Conservation (phyloP, 495 filamentous ascomycete genomes). For the Cercophora newfieldiana region DNA sequence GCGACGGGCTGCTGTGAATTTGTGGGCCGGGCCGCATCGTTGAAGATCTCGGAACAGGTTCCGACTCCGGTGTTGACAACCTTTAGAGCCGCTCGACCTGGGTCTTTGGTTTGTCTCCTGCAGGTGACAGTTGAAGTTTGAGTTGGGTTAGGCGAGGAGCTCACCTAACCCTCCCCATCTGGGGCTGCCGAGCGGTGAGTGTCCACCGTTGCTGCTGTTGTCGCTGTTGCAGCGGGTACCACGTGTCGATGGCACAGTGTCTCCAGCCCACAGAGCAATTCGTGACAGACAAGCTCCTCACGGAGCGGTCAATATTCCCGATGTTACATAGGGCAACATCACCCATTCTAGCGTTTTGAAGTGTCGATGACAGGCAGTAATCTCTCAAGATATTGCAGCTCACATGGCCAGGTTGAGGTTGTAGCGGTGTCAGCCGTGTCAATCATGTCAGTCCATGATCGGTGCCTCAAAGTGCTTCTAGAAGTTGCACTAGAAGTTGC, state of each 20-base stretch:
- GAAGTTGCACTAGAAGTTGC: neutral
- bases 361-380: neutral
- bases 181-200: neutral
- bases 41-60: neutral
- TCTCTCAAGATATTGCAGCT: neutral
- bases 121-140: neutral
- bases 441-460: neutral
- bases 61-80: neutral
- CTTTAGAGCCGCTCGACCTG: neutral
- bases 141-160: neutral
- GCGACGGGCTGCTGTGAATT: neutral
- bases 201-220: neutral
- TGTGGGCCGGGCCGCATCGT: neutral
- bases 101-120: neutral
- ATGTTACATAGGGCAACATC: neutral
- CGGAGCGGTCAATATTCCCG: neutral
- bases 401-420: neutral
- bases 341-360: neutral
- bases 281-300: neutral
- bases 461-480: constrained; percentile 7
- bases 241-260: neutral
- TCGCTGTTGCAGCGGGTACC: neutral
- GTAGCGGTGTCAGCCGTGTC: neutral
- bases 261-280: neutral
- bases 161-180: neutral